Conservation (phyloP, 306 rosid species). For the Cicer arietinum region DNA sequence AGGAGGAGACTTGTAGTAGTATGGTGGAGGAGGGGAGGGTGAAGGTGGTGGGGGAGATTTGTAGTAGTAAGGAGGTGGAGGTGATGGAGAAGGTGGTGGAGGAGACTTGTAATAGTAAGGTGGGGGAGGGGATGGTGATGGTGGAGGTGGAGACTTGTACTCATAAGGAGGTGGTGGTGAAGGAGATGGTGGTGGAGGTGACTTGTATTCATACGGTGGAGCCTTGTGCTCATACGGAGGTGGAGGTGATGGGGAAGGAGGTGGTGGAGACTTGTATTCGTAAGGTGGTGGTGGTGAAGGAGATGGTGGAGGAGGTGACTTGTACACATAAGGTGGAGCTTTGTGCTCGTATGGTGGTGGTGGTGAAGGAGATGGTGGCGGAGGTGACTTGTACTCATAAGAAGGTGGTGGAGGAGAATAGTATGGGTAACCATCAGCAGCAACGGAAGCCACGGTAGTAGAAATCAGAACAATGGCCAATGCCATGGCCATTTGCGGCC, state of each 20-base stretch:
- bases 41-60: constrained; percentile 47
- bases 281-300: constrained; percentile 42
- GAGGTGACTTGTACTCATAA: constrained; percentile 54
- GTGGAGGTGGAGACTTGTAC: constrained; percentile 60
- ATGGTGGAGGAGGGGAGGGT: constrained; percentile 38
- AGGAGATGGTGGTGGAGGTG: constrained; percentile 19
- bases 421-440: constrained; percentile 77
- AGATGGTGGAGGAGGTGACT: constrained; percentile 37
- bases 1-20: constrained; percentile 54
- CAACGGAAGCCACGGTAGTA: constrained; percentile 61
- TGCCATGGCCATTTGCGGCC: constrained; percentile 73
- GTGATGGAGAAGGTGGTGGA: constrained; percentile 48
- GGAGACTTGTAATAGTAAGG: constrained; percentile 52
- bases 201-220: constrained; percentile 43
- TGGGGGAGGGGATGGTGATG: constrained; percentile 38
- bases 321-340: constrained; percentile 41
- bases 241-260: constrained; percentile 37
- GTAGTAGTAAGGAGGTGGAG: constrained; percentile 43
- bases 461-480: constrained; percentile 64
- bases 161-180: constrained; percentile 45
- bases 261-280: constrained; percentile 45
- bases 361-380: constrained; percentile 71
- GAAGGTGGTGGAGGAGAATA: constrained; percentile 78
- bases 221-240: constrained; percentile 35
- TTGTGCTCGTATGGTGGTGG: constrained; percentile 51